Evolutionary conservation across 257 asterid species (phyloP), one percentile per base, ranked within the genome.

Genomic region (Buddleja alternifolia): DNA sequence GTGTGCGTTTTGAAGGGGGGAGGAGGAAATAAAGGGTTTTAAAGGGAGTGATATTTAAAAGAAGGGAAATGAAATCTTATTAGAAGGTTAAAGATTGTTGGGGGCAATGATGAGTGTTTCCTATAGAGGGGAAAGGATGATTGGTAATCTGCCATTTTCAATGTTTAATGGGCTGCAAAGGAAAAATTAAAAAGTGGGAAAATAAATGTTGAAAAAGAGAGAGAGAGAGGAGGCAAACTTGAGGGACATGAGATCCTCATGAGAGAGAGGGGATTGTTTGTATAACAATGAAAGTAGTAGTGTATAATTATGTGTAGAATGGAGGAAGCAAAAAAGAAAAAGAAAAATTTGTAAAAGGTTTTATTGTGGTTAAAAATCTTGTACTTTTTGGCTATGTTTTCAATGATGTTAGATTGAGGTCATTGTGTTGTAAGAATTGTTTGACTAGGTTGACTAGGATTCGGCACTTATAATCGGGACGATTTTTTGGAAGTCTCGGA

Each of bases 41-140:
- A 45, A 51, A 68, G 83, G 47, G 76, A 40, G 80, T 55, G 86
- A 44, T 84, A 84, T 84, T 82, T 80, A 79, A 72, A 59, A 68
- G 71, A 72, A 63, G 67, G 65, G 81, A 59, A 83, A 68, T 74
- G 77, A 76, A 80, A 79, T 79, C 73, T 82, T 78, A 77, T 84
- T 82, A 79, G 63, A 79, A 81, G 85, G 84, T 71, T 72, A 88
- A 82, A 84, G 84, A 88, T 78, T 85, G 97, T 89, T 89, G 97
- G 96, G 83, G 60, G 92, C 85, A 91, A 91, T 91, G 95, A 91
- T 91, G 96, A 75, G 66, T 91, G 97, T 91, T 85, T 85, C 96
- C 97, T 85, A 73, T 77, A 61, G 84, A 89, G 95, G 95, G 84
- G 93, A 73, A 88, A 82, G 79, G 90, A 87, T 87, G 86, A 86